Percentiles rank a stretch among this genome's conserved stretches.
Evolutionary conservation across 2,329 filamentous ascomycete species (phyloP).

Genomic region (Botrytis pseudocinerea): DNA sequence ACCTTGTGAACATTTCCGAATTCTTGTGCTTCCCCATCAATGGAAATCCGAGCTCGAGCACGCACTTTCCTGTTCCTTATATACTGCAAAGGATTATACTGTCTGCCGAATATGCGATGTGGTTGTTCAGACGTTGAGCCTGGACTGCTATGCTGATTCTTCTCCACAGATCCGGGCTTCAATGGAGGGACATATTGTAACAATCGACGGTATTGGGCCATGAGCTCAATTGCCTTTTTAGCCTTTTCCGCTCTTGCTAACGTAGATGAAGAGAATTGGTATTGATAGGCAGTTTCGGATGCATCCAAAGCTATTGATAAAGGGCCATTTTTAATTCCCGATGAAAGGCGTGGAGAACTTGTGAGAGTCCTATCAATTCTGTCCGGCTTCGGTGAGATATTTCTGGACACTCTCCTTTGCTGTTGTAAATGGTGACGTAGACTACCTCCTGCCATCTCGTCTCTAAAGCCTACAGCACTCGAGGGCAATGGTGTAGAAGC

Average conservation of each 20-base stretch:
- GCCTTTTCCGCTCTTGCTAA: conserved; percentile 81
- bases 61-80: conserved; percentile 87
- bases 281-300: conserved; percentile 53
- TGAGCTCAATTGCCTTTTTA: conserved; percentile 80
- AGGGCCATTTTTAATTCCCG: conserved; percentile 47
- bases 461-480: conserved; percentile 45
- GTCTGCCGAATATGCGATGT: conserved; percentile 55
- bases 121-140: conserved; percentile 41
- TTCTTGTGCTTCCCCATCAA: conserved; percentile 73
- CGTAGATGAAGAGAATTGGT: conserved; percentile 76
- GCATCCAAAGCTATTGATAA: conserved; percentile 52
- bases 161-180: conserved; percentile 47
- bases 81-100: conserved; percentile 90
- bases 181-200: conserved; percentile 78
- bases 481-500: conserved; percentile 51
- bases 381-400: conserved; percentile 58
- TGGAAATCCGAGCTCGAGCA: conserved; percentile 70
- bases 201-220: conserved; percentile 78
- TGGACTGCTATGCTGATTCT: conserved; percentile 45
- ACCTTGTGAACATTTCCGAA: conserved; percentile 75
- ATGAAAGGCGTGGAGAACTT: conserved; percentile 45
- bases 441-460: conserved; percentile 53
- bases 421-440: conserved; percentile 71
- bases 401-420: conserved; percentile 63
- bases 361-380: conserved; percentile 39